phyloP scores from a whole-genome alignment of 2,329 filamentous ascomycete genomes.

The Rasamsonia emersonii region DNA sequence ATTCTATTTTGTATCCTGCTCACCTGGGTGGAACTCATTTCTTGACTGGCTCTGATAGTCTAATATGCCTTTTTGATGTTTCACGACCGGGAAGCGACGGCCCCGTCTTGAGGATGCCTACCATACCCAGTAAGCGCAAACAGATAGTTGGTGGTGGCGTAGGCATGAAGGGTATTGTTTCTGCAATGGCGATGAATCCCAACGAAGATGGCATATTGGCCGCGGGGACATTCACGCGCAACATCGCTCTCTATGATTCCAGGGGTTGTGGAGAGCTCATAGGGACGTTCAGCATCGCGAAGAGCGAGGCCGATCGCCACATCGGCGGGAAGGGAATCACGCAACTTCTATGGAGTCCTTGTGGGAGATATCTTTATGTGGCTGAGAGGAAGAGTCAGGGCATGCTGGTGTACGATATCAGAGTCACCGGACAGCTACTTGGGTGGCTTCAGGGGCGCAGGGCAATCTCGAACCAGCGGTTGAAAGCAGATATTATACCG shows the following conservation, averaged over 20 bases:
- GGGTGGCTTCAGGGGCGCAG: conserved; percentile 41
- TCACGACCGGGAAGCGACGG: conserved; percentile 36
- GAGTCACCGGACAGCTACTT: conserved; percentile 44
- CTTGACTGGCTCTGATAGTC: conserved; percentile 47
- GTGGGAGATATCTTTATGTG: conserved; percentile 50
- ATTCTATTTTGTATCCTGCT: conserved; percentile 46
- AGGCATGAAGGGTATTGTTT: conserved; percentile 49
- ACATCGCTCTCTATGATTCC: conserved; percentile 47
- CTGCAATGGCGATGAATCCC: conserved; percentile 40
- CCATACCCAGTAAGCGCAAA: conserved; percentile 42
- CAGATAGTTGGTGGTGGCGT: conserved; percentile 38
- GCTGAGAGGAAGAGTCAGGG: conserved; percentile 49
- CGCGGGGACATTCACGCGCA: conserved; percentile 49
- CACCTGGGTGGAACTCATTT: conserved; percentile 42
- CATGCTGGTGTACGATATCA: conserved; percentile 51
- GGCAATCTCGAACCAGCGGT: conserved; percentile 45
- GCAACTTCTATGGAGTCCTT: conserved; percentile 49
- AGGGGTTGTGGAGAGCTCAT: conserved; percentile 42
- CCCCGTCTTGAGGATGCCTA: conserved; percentile 38
- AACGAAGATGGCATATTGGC: conserved; percentile 42
- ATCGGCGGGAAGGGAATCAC: conserved; percentile 47
- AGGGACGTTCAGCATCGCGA: conserved; percentile 42
- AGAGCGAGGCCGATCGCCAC: conserved; percentile 26
- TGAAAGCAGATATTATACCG: conserved; percentile 45
- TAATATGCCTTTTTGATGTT: conserved; percentile 50